Evolutionary conservation across 768 basidiomycete genomes (phyloP).

Genomic region (Candolleomyces efflorescens): DNA sequence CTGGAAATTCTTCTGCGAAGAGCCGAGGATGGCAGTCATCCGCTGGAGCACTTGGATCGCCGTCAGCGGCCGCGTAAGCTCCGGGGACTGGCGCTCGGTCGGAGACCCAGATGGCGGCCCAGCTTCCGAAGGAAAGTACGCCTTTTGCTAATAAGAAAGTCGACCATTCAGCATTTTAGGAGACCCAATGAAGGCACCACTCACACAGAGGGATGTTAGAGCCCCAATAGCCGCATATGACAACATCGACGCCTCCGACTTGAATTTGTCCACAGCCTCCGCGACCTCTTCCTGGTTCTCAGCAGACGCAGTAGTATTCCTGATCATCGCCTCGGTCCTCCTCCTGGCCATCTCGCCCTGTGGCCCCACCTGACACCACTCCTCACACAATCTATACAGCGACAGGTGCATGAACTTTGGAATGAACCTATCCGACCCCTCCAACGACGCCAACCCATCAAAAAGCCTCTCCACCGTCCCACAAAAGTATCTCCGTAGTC

Average conservation of each 20-base stretch:
- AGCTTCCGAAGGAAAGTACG: constrained; percentile 61
- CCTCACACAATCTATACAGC: constrained; percentile 82
- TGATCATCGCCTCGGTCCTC: constrained; percentile 67
- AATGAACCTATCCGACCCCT: constrained; percentile 74
- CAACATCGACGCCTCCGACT: constrained; percentile 64
- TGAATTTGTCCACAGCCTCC: constrained; percentile 54
- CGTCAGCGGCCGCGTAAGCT: constrained; percentile 51
- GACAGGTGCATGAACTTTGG: constrained; percentile 72
- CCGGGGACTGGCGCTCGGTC: constrained; percentile 49
- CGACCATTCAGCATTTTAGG: constrained; percentile 3
- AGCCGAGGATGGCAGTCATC: constrained; percentile 64
- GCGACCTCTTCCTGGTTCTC: constrained; percentile 50
- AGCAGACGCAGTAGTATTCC: constrained; percentile 52
- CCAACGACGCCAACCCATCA: constrained; percentile 64
- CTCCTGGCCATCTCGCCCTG: constrained; percentile 71
- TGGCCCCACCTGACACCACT: constrained; percentile 87
- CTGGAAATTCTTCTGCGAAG: constrained; percentile 46
- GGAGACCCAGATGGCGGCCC: constrained; percentile 51
- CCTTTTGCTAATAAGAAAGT: constrained; percentile 54
- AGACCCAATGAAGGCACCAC: constrained; percentile 27
- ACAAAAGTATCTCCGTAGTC: constrained; percentile 87
- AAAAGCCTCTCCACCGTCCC: constrained; percentile 85
- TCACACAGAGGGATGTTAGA: constrained; percentile 81
- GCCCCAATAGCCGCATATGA: constrained; percentile 85
- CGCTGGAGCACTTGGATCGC: constrained; percentile 55